Evolutionary conservation across 2,329 filamentous ascomycete genomes (phyloP), one percentile per base, ranked within the genome.

Genomic region (Cordyceps tenuipes): DNA sequence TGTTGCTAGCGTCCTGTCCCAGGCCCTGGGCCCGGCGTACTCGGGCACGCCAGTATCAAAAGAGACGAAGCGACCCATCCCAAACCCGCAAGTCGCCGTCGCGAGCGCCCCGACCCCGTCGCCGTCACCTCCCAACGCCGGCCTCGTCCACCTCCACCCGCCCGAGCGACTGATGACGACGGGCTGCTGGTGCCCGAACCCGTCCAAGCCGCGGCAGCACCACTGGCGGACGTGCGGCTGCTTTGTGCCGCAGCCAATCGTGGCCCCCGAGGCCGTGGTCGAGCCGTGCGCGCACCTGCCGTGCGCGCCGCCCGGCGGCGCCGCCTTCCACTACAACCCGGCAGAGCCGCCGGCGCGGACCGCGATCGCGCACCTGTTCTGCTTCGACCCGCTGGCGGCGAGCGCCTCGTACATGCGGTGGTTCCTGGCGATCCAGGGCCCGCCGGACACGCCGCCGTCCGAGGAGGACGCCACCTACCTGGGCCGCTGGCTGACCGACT

Each of bases 131-230:
- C 26, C 49, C 50, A 60, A 34, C 34, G 50, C 43, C 19, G 39
- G 47, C 59, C 51, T 56, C 15, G 57, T 59, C 21, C 51, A 60
- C 43, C 52, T 62, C 21, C 9, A 36, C 19, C 61, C 61, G 15
- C 5, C 61, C 1, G 17, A 39, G 5, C 46, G 44, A 6, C 50
- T 62, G 17, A 36, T 17, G n/a, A 29, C 23, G 9, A 56, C 61
- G 13, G 61, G 61, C 31, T 62, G 61, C 57, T 62, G 61, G 61
- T 62, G 61, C 29, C 26, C 44, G 12, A 31, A 56, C 29, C 51
- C 61, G 8, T 55, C 50, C 26, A 26, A 29, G 15, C 56, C 57
- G 9, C 52, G 23, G 7, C 57, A 15, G 9, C 61, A 62, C 48
- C 39, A 49, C 52, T 62, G 61, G 61, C 57, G 52, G 5, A 59